Evolutionary conservation across 139 green algal genomes (phyloP).

Genomic region (Coelastrella sp.): DNA sequence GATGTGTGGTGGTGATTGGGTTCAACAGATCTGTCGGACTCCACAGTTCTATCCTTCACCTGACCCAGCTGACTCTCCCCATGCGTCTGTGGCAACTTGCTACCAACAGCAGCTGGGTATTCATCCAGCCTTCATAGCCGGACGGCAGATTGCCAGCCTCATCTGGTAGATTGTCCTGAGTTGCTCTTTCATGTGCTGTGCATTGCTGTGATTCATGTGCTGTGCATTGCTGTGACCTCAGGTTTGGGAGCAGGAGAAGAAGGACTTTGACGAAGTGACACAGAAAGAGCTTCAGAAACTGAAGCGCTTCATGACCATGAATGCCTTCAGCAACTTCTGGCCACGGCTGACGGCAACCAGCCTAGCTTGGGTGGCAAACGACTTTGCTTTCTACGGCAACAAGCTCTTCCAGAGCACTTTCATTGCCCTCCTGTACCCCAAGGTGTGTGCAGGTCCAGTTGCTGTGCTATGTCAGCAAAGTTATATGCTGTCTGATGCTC

Average conservation of each 20-base stretch:
- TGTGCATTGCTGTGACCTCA: neutral
- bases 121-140: no score
- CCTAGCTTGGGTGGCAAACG: slow-evolving; percentile 33
- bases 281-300: slow-evolving; percentile 22
- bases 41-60: no score
- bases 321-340: slow-evolving; percentile 30
- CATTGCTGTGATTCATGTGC: neutral
- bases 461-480: neutral
- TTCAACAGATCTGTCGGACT: no score
- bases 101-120: no score
- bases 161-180: no score
- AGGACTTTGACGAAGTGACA: slow-evolving; percentile 48
- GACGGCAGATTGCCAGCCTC: no score
- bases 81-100: no score
- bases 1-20: no score
- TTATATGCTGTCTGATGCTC: no score
- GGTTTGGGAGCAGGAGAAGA: slow-evolving; percentile 56
- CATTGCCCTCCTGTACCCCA: slow-evolving; percentile 63
- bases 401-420: slow-evolving; percentile 80
- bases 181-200: no score
- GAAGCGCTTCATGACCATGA: slow-evolving; percentile 28
- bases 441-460: neutral
- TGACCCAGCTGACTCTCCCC: no score
- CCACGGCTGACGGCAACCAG: slow-evolving; percentile 27
- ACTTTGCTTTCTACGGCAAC: slow-evolving; percentile 62